These are phyloP conservation scores for Pseudotsuga menziesii DNA, from an alignment of 75 land plant genomes.

Conservation along the genomic window DNA sequence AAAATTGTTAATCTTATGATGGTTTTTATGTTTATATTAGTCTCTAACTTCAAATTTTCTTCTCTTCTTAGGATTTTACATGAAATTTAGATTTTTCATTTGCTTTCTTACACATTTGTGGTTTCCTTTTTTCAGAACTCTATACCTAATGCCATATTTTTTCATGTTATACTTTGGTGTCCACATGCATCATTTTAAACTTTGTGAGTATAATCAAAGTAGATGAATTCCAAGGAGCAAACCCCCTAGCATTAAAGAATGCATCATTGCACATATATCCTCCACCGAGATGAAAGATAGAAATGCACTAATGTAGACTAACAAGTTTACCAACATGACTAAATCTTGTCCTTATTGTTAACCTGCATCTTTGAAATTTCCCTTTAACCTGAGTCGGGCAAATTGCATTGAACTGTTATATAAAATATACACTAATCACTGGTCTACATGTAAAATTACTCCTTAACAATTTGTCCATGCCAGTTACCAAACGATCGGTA, in stretches of 20 bases:
- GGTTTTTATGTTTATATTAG: too few relatives aligned
- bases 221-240: background rate
- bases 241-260: background rate
- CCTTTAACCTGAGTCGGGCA: background rate
- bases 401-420: background rate
- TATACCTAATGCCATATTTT: too few relatives aligned
- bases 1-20: too few relatives aligned
- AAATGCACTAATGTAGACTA: background rate
- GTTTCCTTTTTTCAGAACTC: too few relatives aligned
- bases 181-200: too few relatives aligned
- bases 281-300: background rate
- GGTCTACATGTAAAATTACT: background rate
- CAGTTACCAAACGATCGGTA: background rate
- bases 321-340: background rate
- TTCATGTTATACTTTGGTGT: too few relatives aligned
- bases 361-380: background rate
- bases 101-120: too few relatives aligned
- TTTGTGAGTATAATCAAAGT: background rate
- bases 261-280: background rate
- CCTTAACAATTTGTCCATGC: background rate
- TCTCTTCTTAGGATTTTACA: too few relatives aligned
- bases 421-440: background rate
- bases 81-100: too few relatives aligned
- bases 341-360: background rate
- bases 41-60: too few relatives aligned